These are phyloP conservation scores for Boletus tomentosulus DNA, from an alignment of 768 basidiomycete genomes.

Conservation along the genomic window DNA sequence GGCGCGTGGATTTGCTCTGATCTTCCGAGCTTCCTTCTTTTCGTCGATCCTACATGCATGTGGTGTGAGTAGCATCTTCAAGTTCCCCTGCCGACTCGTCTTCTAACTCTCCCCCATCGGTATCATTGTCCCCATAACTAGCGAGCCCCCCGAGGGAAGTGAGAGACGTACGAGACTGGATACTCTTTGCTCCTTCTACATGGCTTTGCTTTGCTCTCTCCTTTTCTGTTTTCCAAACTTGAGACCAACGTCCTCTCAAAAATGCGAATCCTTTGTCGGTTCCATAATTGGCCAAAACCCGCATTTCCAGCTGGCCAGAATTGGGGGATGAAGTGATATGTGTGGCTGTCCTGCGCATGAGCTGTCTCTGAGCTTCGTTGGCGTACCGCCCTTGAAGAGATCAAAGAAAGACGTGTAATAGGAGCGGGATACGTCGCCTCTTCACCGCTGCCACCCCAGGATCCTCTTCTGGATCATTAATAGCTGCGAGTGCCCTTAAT, in stretches of 20 bases:
- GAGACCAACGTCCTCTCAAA: conserved; percentile 70
- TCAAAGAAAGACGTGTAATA: neutral
- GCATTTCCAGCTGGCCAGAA: conserved; percentile 78
- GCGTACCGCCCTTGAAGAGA: conserved; percentile 29
- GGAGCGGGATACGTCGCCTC: conserved; percentile 42
- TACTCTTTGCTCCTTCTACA: conserved; percentile 23
- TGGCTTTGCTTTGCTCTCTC: conserved; percentile 36
- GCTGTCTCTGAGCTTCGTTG: conserved; percentile 50
- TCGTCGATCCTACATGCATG: conserved; percentile 7
- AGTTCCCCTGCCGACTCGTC: conserved; percentile 16
- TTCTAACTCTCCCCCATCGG: conserved; percentile 33
- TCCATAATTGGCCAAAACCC: conserved; percentile 85
- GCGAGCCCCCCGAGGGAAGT: conserved; percentile 49
- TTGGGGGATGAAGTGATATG: conserved; percentile 72
- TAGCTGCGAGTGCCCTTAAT: conserved; percentile 49
- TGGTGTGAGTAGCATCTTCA: neutral
- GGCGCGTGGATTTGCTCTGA: conserved; percentile 49
- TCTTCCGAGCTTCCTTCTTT: conserved; percentile 46
- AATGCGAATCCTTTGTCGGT: conserved; percentile 77
- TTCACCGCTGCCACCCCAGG: conserved; percentile 69
- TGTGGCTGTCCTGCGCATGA: conserved; percentile 72
- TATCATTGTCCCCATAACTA: conserved; percentile 58
- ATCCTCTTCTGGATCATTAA: conserved; percentile 38
- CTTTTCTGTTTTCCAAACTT: conserved; percentile 58
- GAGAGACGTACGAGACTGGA: neutral